Evolutionary conservation across 192 early-diverging fungal genomes (phyloP), one percentile per base, ranked within the genome.

Genomic region (Coemansia sp.): DNA sequence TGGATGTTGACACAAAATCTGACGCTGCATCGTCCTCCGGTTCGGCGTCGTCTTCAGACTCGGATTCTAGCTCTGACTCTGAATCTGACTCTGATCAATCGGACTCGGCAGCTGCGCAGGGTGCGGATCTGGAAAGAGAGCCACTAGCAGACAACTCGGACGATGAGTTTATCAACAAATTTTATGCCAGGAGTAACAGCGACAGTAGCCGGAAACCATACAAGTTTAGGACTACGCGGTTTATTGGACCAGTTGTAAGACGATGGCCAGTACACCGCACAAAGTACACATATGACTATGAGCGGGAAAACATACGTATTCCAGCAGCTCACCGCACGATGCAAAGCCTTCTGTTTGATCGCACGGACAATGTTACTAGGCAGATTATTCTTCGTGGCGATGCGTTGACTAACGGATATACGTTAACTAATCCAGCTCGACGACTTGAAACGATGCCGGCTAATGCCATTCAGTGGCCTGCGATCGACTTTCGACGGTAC

Each of bases 341-440:
- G 76, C 20, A 33, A 18, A 61, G 71, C 13, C 27, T 73, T 13
- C 8, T 73, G 43, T n/a, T 27, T 3, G 68, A 74, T 20, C 61
- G 77, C 36, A 57, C 73, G 16, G 42, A 42, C 2, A 64, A 73
- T 11, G 36, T 78, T 27, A 63, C 67, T 7, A 72, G 77, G 2
- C 44, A 52, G 12, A 78, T 78, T 10, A 15, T 74, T n/a, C 40
- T 78, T 22, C 49, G 62, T 5, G 68, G 72, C 38, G 72, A 78
- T n/a, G n/a, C 8, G 29, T 33, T 24, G 57, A 6, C 12, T 60
- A 33, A 60, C 57, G 31, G 13, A 4, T 33, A 33, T 33, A 33
- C 8, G 16, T 12, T 18, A 2, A 2, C 8, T 18, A n/a, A 33
- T 33, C 10, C 57, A 16, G 15, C 16, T 33, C 57, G 57, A 18